Evolutionary conservation across 1,139 yeast species (phyloP), one percentile per base, ranked within the genome.

Genomic region (Pichia sp.): DNA sequence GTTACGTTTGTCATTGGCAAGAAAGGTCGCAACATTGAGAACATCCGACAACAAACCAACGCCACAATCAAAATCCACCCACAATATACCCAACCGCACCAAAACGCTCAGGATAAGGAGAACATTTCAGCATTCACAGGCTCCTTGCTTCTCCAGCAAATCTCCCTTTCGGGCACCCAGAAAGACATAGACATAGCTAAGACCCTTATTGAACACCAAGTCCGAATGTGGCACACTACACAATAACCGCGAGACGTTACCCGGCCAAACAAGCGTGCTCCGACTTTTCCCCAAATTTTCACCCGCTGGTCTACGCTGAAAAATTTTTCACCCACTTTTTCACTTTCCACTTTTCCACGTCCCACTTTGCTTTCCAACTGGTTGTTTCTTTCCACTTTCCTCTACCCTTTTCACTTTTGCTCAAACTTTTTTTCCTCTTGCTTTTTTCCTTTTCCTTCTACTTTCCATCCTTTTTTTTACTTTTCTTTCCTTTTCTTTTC

Each of bases 1-100:
- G 32, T 34, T 4, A 28, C 39, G 1, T 35, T 31, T 19, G 33
- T 41, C 20, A 41, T 41, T 27, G 44, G 44, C 7, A 35, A 24
- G 13, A 13, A 15, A 4, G 44, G 44, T 7, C 18, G 24, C 3
- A 30, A 27, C 15, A 41, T 41, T n/a, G 28, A 29, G 11, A 5
- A 20, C 6, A 37, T 41, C 15, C 32, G 44, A 5, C 31, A 31
- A 28, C 26, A 37, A 13, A 37, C 38, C 10, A 16, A 14, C 6
- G 39, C 41, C 1, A n/a, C 15, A 8, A 38, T 41, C 20, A 41
- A 37, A 20, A 41, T 41, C 27, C 20, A 35, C 16, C 24, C 22
- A 2, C 22, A 15, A 3, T n/a, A 3, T 1, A 6, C 7, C 27
- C 20, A 35, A 14, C 24, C 22, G 1, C 22, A 15, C 2, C n/a